A percentile compares a stretch with the other conserved stretches of the same genome.
Conservation (phyloP, 495 filamentous ascomycete genomes). For the Jackrogersella minutella region DNA sequence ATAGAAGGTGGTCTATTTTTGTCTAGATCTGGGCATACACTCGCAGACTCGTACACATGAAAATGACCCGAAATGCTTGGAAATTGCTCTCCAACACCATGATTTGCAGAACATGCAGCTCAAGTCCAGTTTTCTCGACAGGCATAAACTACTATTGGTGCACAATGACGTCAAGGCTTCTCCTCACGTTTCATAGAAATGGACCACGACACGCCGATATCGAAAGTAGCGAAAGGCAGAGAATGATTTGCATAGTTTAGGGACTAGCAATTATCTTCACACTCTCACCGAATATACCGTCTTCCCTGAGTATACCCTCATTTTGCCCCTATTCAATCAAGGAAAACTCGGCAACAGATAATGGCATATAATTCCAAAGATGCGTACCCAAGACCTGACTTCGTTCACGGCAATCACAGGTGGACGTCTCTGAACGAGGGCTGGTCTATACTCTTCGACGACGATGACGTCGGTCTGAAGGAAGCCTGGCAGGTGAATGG, state of each 20-base stretch:
- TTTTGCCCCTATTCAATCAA: conserved; percentile 7
- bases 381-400: conserved; percentile 60
- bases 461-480: conserved; percentile 57
- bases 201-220: conserved; percentile 37
- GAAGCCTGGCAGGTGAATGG: conserved; percentile 50
- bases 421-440: conserved; percentile 64
- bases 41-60: no score
- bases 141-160: conserved; percentile 30
- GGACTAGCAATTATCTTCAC: conserved; percentile 15
- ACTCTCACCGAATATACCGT: background rate
- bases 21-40: no score
- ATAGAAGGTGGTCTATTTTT: background rate
- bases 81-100: conserved; percentile 6
- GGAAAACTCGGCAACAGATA: no score
- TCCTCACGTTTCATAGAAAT: conserved; percentile 44
- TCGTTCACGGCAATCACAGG: conserved; percentile 56
- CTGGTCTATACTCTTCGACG: conserved; percentile 67
- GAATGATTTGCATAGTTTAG: conserved; percentile 7
- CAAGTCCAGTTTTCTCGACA: conserved; percentile 34
- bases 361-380: conserved; percentile 47
- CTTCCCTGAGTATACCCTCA: conserved; percentile 1
- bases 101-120: conserved; percentile 26
- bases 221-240: conserved; percentile 23
- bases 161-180: conserved; percentile 39
- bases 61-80: background rate